Base-by-base conservation (phyloP, 495 filamentous ascomycete genomes). In the Penicillium steckii region DNA sequence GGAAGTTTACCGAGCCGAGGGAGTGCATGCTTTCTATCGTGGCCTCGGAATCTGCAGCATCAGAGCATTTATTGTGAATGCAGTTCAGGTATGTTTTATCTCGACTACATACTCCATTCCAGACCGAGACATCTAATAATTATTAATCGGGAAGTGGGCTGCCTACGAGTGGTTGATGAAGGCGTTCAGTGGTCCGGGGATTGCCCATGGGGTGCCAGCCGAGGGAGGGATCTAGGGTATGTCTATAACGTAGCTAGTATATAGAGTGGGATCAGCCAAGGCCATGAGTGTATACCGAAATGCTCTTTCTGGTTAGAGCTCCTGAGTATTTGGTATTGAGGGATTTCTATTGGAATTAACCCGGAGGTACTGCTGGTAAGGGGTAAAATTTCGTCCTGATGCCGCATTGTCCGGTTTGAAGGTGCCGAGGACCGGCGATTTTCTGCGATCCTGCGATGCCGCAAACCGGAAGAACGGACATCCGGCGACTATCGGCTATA, bases 51-150 rank as follows among this genome's bases (percentile, higher is more conserved):
- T 92, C 44, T 96, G 91, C 66, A 92, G 87, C 67, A 67, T 83
- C 2, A 72, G 91, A 56, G 91, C 91, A 6, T 96, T 96, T 61
- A 70, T 96, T 33, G 91, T 95, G 46, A 93, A 95, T 73, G 77
- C 79, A 23, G 75, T 78, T 26, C 79, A 80, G 68, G 79, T 81
- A 69, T 51, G 73, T 58, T n/a, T 44, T 55, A 13, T 35, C 8
- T 18, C 0, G 18, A 27, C 10, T 1, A 1, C 18, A 24, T n/a
- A 44, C 21, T 10, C 12, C 19, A 23, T 19, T 9, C 30, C 29
- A 33, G 5, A 44, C 50, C 66, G 21, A 53, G 44, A 22, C 41
- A 33, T 13, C 26, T 44, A 5, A 37, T 4, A n/a, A 15, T 22
- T 41, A 44, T 37, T 27, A 41, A 32, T 15, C 17, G 25, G 33